Percentiles rank a stretch among this genome's conserved stretches.
phyloP scores from a whole-genome alignment of 2,329 filamentous ascomycete species.

The Alternaria sp. region DNA sequence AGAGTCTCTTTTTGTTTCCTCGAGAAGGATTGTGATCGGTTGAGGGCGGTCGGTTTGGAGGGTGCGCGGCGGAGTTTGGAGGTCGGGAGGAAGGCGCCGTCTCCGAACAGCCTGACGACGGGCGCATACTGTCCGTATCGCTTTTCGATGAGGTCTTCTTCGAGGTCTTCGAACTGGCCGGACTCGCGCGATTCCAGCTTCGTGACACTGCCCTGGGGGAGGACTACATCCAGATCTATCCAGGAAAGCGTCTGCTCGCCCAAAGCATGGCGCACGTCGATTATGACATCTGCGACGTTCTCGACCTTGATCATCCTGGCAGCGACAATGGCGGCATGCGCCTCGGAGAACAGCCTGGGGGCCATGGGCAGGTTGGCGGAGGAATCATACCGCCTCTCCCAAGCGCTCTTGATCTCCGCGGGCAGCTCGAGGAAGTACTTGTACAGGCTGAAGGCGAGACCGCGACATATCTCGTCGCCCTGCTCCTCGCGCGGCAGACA shows the following conservation, averaged over 20 bases:
- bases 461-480: slow-evolving; percentile 91
- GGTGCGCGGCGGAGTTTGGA: slow-evolving; percentile 83
- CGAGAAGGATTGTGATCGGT: slow-evolving; percentile 77
- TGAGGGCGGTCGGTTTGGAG: slow-evolving; percentile 82
- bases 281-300: slow-evolving; percentile 73
- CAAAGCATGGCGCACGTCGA: slow-evolving; percentile 75
- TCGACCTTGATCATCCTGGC: slow-evolving; percentile 84
- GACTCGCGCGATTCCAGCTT: slow-evolving; percentile 56
- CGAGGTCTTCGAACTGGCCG: slow-evolving; percentile 64
- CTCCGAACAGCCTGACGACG: slow-evolving; percentile 79
- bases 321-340: slow-evolving; percentile 90
- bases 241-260: slow-evolving; percentile 83
- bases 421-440: slow-evolving; percentile 94
- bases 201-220: slow-evolving; percentile 76
- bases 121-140: slow-evolving; percentile 81
- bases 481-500: slow-evolving; percentile 92
- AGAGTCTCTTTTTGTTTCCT: slow-evolving; percentile 83
- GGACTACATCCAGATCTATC: slow-evolving; percentile 84
- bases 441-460: slow-evolving; percentile 86
- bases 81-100: slow-evolving; percentile 85
- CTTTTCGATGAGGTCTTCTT: slow-evolving; percentile 69
- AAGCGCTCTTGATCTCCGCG: slow-evolving; percentile 72
- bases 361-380: slow-evolving; percentile 66
- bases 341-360: slow-evolving; percentile 80
- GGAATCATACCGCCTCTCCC: slow-evolving; percentile 62